Percentiles rank a stretch among this genome's conserved stretches.
These are phyloP conservation scores for Aspergillus olivimuriae DNA, from an alignment of 495 filamentous ascomycete species.

Conservation along the genomic window DNA sequence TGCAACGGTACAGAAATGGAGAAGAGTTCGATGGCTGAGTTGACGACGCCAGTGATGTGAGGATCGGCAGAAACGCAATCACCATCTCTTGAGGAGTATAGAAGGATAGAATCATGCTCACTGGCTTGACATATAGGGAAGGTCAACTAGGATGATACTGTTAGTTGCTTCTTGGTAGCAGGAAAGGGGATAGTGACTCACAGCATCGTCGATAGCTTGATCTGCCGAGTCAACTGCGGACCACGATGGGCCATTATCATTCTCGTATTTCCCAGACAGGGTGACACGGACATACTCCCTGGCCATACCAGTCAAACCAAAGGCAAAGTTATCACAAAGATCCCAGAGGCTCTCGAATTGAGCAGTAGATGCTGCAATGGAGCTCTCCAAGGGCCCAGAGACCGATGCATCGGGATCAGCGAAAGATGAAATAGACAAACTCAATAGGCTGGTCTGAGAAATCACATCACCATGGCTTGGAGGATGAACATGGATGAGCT, in stretches of 20 bases:
- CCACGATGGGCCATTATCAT: conserved; percentile 49
- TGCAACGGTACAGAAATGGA: conserved; percentile 85
- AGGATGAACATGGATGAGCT: conserved; percentile 80
- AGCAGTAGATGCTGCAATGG: conserved; percentile 85
- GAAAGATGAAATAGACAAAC: conserved; percentile 86
- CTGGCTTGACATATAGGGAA: conserved; percentile 76
- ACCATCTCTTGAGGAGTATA: conserved; percentile 55
- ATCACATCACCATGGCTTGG: conserved; percentile 74
- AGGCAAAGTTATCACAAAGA: conserved; percentile 86
- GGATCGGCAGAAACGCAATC: conserved; percentile 62
- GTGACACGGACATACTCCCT: conserved; percentile 66
- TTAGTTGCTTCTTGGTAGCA: neutral
- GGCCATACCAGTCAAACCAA: conserved; percentile 82
- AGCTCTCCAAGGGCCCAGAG: conserved; percentile 77
- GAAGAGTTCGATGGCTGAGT: conserved; percentile 87
- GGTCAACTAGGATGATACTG: conserved; percentile 35
- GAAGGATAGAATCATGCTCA: conserved; percentile 81
- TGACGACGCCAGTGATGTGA: conserved; percentile 86
- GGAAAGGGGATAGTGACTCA: conserved; percentile 27
- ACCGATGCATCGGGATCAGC: conserved; percentile 86
- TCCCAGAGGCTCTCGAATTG: conserved; percentile 95
- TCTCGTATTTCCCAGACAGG: conserved; percentile 64
- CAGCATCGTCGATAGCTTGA: conserved; percentile 61
- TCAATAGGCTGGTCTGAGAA: conserved; percentile 86
- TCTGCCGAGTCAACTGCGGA: conserved; percentile 59